Evolutionary conservation across 2,329 filamentous ascomycete genomes (phyloP).

Genomic region (Ascochyta lentis): DNA sequence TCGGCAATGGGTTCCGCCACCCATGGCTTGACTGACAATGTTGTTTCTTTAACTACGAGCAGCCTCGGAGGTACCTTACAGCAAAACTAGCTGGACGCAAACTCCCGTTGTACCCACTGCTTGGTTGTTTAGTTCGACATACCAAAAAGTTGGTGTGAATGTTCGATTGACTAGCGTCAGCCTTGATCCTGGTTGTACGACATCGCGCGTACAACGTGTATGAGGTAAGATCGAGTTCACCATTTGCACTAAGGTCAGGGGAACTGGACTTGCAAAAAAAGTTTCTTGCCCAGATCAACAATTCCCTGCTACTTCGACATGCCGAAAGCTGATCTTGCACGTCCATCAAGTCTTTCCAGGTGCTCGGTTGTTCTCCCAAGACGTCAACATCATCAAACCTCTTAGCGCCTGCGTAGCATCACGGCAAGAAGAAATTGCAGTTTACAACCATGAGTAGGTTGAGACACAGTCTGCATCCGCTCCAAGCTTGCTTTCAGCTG

Average conservation of each 20-base stretch:
- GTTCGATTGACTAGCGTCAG: neutral
- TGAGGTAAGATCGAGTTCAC: neutral
- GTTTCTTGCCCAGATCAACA: neutral
- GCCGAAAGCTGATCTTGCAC: neutral
- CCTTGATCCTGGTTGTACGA: slow-evolving; percentile 5
- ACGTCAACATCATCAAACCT: neutral
- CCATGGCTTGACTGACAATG: neutral
- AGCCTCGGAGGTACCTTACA: neutral
- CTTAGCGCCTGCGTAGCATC: neutral
- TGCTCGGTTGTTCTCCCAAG: neutral
- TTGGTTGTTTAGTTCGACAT: neutral
- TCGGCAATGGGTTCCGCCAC: neutral
- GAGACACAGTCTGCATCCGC: neutral
- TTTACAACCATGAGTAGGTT: neutral
- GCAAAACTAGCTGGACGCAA: neutral
- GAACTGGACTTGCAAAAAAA: neutral
- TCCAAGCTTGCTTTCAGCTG: neutral
- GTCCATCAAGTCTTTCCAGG: neutral
- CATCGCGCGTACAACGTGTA: neutral
- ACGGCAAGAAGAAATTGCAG: neutral
- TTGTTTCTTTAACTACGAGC: neutral
- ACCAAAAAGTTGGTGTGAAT: neutral
- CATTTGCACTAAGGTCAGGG: neutral
- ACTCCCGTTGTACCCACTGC: neutral
- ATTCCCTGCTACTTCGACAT: neutral